phyloP scores from a whole-genome alignment of 1,284 basidiomycete species.

The Stygiomarasmius scandens region DNA sequence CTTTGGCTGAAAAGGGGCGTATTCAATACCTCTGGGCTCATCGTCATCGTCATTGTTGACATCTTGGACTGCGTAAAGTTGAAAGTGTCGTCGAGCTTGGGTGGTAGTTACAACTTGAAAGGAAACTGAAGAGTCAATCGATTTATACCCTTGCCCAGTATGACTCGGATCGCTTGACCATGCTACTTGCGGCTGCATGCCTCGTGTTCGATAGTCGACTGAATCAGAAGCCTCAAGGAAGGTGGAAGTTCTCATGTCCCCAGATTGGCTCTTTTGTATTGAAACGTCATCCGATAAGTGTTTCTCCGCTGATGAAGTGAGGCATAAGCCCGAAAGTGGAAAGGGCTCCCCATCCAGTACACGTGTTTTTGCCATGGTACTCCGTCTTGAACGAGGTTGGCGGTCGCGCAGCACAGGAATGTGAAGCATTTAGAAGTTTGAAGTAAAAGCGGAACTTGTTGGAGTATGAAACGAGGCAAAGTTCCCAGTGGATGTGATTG shows the following conservation, averaged over 20 bases:
- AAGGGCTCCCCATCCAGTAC: not conserved
- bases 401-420: not conserved
- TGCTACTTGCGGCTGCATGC: conserved; percentile 1
- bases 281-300: too few relatives aligned
- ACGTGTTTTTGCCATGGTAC: not conserved
- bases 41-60: conserved; percentile 4
- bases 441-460: too few relatives aligned
- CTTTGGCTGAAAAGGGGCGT: not conserved
- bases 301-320: too few relatives aligned
- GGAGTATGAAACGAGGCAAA: too few relatives aligned
- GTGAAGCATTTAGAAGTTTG: too few relatives aligned
- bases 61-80: not conserved
- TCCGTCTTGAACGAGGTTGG: not conserved
- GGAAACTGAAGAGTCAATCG: not conserved
- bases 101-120: not conserved
- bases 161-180: not conserved
- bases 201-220: conserved; percentile 4
- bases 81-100: not conserved
- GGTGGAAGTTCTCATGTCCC: not conserved
- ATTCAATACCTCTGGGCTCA: conserved; percentile 8
- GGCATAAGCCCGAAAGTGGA: too few relatives aligned
- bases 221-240: conserved; percentile 7
- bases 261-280: too few relatives aligned
- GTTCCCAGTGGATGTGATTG: too few relatives aligned
- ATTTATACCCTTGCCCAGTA: not conserved